Evolutionary conservation across 805 yeast genomes (phyloP).

Genomic region (Ascoidea asiatica): DNA sequence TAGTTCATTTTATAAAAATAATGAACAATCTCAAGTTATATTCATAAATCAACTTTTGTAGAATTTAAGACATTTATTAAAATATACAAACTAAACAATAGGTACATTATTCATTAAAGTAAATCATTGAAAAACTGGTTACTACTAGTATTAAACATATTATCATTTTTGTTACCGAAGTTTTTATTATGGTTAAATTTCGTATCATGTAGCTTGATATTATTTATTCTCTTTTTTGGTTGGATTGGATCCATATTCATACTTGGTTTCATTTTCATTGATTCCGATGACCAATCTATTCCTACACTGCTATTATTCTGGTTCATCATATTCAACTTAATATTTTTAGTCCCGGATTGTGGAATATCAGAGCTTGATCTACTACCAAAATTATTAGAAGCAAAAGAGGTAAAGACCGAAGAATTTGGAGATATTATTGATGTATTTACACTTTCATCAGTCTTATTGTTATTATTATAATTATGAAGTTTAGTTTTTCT

Average conservation of each 20-base stretch:
- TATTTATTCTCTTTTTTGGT: constrained; percentile 16
- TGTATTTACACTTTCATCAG: neutral
- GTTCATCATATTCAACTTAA: neutral
- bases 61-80: no score
- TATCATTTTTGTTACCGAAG: no score
- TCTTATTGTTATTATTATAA: constrained; percentile 3
- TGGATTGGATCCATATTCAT: constrained; percentile 23
- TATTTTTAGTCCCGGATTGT: neutral
- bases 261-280: constrained; percentile 18
- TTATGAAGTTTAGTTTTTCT: neutral
- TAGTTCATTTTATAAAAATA: no score
- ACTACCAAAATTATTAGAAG: neutral
- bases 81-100: no score
- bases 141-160: no score
- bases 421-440: neutral
- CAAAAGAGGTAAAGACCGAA: neutral
- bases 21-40: no score
- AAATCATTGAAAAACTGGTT: no score
- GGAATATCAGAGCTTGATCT: neutral
- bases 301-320: neutral
- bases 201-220: no score
- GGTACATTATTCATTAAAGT: no score
- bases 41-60: no score
- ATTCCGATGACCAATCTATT: neutral
- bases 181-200: no score